Percentiles rank a stretch among this genome's conserved stretches.
Evolutionary conservation across 331 rosid genomes (phyloP).

Genomic region (Acacia concinna): DNA sequence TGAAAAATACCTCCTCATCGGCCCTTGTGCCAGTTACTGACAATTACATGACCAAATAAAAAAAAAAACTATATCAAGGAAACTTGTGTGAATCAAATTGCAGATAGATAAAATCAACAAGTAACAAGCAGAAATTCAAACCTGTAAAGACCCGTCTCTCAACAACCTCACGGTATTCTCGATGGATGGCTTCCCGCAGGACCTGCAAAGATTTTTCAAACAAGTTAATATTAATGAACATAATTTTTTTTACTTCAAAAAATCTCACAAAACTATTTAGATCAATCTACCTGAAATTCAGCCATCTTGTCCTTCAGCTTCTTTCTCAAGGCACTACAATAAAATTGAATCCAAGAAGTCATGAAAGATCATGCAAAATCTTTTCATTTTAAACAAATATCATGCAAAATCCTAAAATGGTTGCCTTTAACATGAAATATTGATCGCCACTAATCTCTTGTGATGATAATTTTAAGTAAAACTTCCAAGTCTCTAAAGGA

Average conservation of each 20-base stretch:
- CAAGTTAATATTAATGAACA: conserved; percentile 6
- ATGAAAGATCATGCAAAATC: conserved; percentile 19
- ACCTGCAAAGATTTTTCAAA: conserved; percentile 48
- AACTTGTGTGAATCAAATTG: conserved; percentile 29
- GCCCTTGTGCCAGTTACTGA: conserved; percentile 87
- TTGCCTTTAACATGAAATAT: conserved; percentile 1
- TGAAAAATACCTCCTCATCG: conserved; percentile 75
- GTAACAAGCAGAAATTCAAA: conserved; percentile 33
- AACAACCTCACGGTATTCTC: conserved; percentile 85
- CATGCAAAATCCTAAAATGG: conserved; percentile 2
- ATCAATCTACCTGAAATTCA: conserved; percentile 80
- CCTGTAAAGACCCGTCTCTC: conserved; percentile 98
- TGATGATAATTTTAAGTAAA: not conserved
- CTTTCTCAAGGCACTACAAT: conserved; percentile 76
- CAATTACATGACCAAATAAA: conserved; percentile 31
- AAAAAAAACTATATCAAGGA: conserved; percentile 4
- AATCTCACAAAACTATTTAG: not conserved
- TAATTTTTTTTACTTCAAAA: not conserved
- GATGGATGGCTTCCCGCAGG: conserved; percentile 78
- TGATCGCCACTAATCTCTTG: not conserved
- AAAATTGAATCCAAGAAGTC: conserved; percentile 27
- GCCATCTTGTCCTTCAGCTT: conserved; percentile 91
- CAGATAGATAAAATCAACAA: conserved; percentile 20
- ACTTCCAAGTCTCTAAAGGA: conserved; percentile 17
- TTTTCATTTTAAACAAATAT: not conserved